Percentiles rank a stretch among this genome's conserved stretches.
Conservation (phyloP, 1,284 basidiomycete genomes). For the Abortiporus biennis region DNA sequence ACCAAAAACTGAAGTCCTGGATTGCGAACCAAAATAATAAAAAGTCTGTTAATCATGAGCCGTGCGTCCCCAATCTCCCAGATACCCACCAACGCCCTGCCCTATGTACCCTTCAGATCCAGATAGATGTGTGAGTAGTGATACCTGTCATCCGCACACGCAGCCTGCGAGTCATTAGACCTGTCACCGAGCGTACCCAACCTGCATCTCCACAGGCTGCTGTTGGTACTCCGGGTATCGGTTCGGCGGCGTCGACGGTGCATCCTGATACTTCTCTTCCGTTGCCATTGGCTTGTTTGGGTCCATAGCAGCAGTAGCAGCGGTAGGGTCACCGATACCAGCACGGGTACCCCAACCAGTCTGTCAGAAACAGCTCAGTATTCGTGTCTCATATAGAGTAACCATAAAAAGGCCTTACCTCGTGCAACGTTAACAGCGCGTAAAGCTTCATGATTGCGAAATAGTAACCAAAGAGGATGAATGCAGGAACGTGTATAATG, state of each 20-base stretch:
- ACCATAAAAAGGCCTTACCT: slow-evolving; percentile 15
- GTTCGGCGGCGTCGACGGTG: slow-evolving; percentile 15
- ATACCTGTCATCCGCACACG: no score
- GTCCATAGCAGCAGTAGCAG: slow-evolving; percentile 60
- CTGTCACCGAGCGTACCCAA: slow-evolving; percentile 24
- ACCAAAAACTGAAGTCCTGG: no score
- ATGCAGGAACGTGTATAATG: slow-evolving; percentile 87
- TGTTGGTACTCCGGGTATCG: slow-evolving; percentile 24
- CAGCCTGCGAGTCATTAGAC: slow-evolving; percentile 7
- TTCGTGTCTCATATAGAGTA: neutral
- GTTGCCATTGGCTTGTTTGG: slow-evolving; percentile 16
- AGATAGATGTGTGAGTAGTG: no score
- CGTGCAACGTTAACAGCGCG: slow-evolving; percentile 27
- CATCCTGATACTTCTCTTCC: slow-evolving; percentile 22
- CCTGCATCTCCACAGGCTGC: slow-evolving; percentile 28
- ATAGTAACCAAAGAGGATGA: slow-evolving; percentile 86
- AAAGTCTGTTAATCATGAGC: no score
- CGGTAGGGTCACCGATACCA: slow-evolving; percentile 78
- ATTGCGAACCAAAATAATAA: no score
- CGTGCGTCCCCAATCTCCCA: no score
- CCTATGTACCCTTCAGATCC: no score
- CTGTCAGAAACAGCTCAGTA: slow-evolving; percentile 25
- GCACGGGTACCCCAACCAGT: slow-evolving; percentile 90
- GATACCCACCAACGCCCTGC: no score
- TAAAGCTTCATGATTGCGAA: slow-evolving; percentile 29